Evolutionary conservation across 768 basidiomycete genomes (phyloP).

Genomic region (Dentipellis sp.): DNA sequence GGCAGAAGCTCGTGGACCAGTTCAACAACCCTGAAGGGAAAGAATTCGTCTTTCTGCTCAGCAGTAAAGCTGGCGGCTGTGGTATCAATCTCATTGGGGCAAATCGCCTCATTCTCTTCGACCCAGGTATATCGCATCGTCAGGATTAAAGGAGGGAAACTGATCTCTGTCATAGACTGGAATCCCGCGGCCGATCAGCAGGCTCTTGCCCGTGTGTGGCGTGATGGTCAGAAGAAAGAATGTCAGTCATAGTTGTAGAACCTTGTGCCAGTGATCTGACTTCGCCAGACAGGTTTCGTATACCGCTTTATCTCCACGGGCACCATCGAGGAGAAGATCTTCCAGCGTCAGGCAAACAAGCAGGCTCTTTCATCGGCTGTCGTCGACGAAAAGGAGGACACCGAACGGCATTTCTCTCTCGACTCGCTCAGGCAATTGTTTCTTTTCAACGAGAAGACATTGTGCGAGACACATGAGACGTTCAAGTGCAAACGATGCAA

Average conservation of each 20-base stretch:
- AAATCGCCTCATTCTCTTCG: slow-evolving; percentile 90
- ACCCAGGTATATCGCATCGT: slow-evolving; percentile 52
- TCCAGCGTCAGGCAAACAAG: slow-evolving; percentile 94
- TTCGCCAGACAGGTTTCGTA: slow-evolving; percentile 64
- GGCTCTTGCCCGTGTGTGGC: slow-evolving; percentile 96
- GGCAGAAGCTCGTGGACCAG: slow-evolving; percentile 92
- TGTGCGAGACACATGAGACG: slow-evolving; percentile 94
- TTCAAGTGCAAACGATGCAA: slow-evolving; percentile 94
- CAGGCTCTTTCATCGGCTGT: slow-evolving; percentile 97
- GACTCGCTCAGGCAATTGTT: slow-evolving; percentile 88
- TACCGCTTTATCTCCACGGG: slow-evolving; percentile 97
- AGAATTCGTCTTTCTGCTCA: slow-evolving; percentile 90
- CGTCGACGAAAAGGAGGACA: slow-evolving; percentile 93
- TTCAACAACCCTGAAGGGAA: slow-evolving; percentile 91
- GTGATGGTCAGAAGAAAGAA: slow-evolving; percentile 99
- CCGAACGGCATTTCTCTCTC: slow-evolving; percentile 89
- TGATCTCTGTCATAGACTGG: slow-evolving; percentile 56
- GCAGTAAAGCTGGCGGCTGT: slow-evolving; percentile 93
- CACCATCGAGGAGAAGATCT: slow-evolving; percentile 98
- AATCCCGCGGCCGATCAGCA: slow-evolving; percentile 98
- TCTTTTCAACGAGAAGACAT: slow-evolving; percentile 76
- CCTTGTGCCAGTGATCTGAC: background rate
- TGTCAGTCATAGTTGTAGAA: slow-evolving; percentile 41
- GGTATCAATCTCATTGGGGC: slow-evolving; percentile 97
- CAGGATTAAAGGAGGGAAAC: background rate